Evolutionary conservation across 441 rosid genomes (phyloP).

Genomic region (Gossypium gossypioides): DNA sequence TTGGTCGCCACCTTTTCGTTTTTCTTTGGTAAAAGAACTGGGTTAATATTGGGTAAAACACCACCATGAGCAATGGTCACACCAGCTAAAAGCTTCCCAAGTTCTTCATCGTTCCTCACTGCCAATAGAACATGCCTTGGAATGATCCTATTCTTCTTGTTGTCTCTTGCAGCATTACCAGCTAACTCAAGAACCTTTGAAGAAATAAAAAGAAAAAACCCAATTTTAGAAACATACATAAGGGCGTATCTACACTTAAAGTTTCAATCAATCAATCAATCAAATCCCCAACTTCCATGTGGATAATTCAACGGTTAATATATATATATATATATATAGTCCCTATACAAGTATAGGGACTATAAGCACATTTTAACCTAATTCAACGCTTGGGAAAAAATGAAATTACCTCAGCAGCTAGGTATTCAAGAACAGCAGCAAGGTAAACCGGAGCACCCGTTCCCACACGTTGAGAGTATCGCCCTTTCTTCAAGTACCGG

Average conservation of each 20-base stretch:
- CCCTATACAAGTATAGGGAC: no score
- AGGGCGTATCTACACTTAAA: neutral
- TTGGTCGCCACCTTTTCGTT: constrained; percentile 27
- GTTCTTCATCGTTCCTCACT: constrained; percentile 52
- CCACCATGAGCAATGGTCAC: constrained; percentile 25
- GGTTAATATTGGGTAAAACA: constrained; percentile 43
- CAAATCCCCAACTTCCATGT: no score
- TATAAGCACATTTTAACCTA: no score
- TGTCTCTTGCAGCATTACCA: constrained; percentile 43
- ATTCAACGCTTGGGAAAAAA: neutral
- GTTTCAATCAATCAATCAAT: no score
- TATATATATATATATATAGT: no score
- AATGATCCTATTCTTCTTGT: constrained; percentile 26
- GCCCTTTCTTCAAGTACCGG: constrained; percentile 49
- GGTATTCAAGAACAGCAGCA: constrained; percentile 15
- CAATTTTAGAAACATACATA: neutral
- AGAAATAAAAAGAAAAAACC: neutral
- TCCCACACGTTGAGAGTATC: constrained; percentile 42
- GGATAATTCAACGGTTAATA: no score
- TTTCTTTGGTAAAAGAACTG: constrained; percentile 46
- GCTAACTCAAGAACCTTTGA: constrained; percentile 39
- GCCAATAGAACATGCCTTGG: constrained; percentile 37
- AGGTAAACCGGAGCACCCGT: constrained; percentile 70
- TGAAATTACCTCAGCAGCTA: constrained; percentile 44
- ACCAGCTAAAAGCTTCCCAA: constrained; percentile 51